Evolutionary conservation across 2,329 filamentous ascomycete genomes (phyloP), one percentile per base, ranked within the genome.

Genomic region (Trichoderma guizhouense): DNA sequence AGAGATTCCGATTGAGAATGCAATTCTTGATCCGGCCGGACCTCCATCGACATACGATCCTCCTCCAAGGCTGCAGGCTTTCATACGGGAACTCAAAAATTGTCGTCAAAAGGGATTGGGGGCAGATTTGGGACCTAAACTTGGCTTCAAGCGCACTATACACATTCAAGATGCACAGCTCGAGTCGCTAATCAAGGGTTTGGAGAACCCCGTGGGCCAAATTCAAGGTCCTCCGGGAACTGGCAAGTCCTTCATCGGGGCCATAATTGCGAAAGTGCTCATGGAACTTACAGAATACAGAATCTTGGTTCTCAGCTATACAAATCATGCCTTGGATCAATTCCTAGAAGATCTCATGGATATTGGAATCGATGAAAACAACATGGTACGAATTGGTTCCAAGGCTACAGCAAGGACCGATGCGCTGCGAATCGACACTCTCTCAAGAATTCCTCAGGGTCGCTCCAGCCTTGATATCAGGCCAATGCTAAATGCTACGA

Each of bases 191-290:
- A 73, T 88, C 3, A 79, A 84, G 18, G 87, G 88, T 0, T 75
- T 94, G 0, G 81, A 78, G 0, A 85, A 85, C 8, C 79, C 81
- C 0, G 79, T 93, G 0, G 89, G 87, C 62, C 78, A 91, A 0
- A 91, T 94, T 2, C 91, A 93, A 81, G 92, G 92, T 0, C 92
- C 92, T 1, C 92, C 92, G 74, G 91, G 91, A 0, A 94, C 91
- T 0, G 92, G 92, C 1, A 95, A 95, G 74, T 93, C 91, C 0
- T 93, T 93, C 73, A 86, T 93, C 3, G 92, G 92, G 0, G 89
- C 91, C 0, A 80, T 92, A 2, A 82, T 91, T 1, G 86, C 88
- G 0, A 89, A 90, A 67, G 79, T 84, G 0, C 76, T 94, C 0
- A 79, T 89, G 24, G 77, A 87, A 1, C 75, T 83, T 6, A 88